phyloP scores from a whole-genome alignment of 2,329 filamentous ascomycete genomes.

The Aureobasidium sp. region DNA sequence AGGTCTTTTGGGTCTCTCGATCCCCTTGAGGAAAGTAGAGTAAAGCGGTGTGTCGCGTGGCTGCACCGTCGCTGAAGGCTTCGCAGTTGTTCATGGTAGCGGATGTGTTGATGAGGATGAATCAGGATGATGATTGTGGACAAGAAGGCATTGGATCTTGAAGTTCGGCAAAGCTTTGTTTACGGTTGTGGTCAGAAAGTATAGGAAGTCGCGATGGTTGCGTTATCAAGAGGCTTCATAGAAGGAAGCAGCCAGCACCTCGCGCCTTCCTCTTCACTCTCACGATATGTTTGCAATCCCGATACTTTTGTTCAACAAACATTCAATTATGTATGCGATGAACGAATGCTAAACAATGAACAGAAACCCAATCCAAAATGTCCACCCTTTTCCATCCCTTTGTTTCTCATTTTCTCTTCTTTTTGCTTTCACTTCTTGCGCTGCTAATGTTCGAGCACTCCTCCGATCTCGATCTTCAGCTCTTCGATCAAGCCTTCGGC shows the following conservation, averaged over 20 bases:
- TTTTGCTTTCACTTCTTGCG: neutral
- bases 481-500: conserved; percentile 28
- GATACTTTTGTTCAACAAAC: neutral
- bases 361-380: neutral
- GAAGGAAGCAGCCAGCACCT: neutral
- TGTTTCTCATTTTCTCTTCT: neutral
- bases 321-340: neutral
- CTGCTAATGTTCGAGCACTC: neutral
- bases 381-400: neutral
- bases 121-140: neutral
- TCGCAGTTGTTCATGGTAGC: neutral
- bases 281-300: neutral
- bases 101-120: neutral
- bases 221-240: neutral
- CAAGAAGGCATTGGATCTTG: neutral
- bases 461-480: conserved; percentile 16
- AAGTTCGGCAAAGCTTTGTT: neutral
- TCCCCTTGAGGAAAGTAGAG: neutral
- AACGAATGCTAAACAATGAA: neutral
- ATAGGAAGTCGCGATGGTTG: neutral
- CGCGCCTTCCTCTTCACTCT: neutral
- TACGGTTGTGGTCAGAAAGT: neutral
- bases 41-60: neutral
- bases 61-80: neutral
- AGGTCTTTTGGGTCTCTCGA: neutral